phyloP scores from a whole-genome alignment of 176 grass and related monocot genomes.

The Zoysia japonica region DNA sequence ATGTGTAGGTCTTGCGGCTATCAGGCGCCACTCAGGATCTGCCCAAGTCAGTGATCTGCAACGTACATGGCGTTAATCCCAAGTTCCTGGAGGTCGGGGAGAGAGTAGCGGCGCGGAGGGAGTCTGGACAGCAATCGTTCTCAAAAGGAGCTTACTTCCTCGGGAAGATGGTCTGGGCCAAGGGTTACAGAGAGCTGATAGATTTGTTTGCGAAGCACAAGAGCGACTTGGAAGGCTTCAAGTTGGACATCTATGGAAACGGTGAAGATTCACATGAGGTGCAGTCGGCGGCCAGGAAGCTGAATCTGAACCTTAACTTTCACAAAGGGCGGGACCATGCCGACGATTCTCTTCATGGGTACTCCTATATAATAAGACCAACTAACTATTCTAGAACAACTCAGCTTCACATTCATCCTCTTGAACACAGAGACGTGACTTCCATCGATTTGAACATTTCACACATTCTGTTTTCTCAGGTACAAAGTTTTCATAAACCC shows the following conservation, averaged over 20 bases:
- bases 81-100: constrained; percentile 87
- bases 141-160: constrained; percentile 95
- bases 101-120: constrained; percentile 59
- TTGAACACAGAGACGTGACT: neutral
- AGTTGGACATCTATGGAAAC: constrained; percentile 84
- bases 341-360: constrained; percentile 93
- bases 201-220: constrained; percentile 75
- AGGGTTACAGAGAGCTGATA: constrained; percentile 91
- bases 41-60: constrained; percentile 89
- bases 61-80: constrained; percentile 90
- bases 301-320: constrained; percentile 89
- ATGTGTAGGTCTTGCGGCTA: constrained; percentile 71
- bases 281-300: constrained; percentile 63
- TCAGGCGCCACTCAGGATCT: constrained; percentile 92
- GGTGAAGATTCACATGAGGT: constrained; percentile 90
- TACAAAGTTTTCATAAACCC: constrained; percentile 97
- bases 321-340: constrained; percentile 91
- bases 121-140: constrained; percentile 58
- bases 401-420: neutral
- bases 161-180: constrained; percentile 98
- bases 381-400: neutral
- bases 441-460: constrained; percentile 5
- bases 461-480: constrained; percentile 42
- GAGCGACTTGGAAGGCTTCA: constrained; percentile 75
- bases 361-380: neutral